Evolutionary conservation across 495 filamentous ascomycete genomes (phyloP).

Genomic region (Penicillium herquei): DNA sequence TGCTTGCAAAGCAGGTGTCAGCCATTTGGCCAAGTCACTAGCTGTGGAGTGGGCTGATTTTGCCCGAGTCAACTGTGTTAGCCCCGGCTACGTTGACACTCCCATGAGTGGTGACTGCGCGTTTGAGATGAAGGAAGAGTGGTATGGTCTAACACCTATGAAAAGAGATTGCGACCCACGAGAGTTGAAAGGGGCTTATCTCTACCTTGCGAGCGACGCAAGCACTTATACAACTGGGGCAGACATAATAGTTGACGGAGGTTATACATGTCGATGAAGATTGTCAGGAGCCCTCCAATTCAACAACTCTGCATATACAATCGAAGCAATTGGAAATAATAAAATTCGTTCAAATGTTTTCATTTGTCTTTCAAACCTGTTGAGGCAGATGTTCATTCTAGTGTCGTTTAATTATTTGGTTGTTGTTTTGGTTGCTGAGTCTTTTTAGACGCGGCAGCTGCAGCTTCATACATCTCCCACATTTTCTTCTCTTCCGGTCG

Average conservation of each 20-base stretch:
- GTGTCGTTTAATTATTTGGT: too few relatives aligned
- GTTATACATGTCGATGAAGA: constrained; percentile 25
- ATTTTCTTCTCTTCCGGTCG: too few relatives aligned
- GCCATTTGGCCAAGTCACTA: constrained; percentile 68
- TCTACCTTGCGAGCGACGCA: constrained; percentile 77
- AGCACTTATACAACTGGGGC: constrained; percentile 75
- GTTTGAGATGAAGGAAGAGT: constrained; percentile 13
- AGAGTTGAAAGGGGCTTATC: constrained; percentile 79
- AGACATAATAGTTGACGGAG: constrained; percentile 67
- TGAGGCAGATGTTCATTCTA: too few relatives aligned
- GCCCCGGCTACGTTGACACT: constrained; percentile 78
- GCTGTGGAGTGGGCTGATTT: constrained; percentile 84
- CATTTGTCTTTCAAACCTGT: too few relatives aligned
- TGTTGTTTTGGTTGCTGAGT: too few relatives aligned
- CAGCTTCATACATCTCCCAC: too few relatives aligned
- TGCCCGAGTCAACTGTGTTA: constrained; percentile 74
- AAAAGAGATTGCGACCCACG: constrained; percentile 43
- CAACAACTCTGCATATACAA: too few relatives aligned
- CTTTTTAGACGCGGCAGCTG: too few relatives aligned
- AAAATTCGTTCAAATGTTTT: too few relatives aligned
- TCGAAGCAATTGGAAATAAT: too few relatives aligned
- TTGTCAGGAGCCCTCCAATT: not conserved
- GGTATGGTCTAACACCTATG: constrained; percentile 57
- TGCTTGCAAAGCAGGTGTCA: constrained; percentile 75
- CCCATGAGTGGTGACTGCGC: constrained; percentile 52